phyloP scores from a whole-genome alignment of 2,329 filamentous ascomycete genomes.

The Claviceps paspali region DNA sequence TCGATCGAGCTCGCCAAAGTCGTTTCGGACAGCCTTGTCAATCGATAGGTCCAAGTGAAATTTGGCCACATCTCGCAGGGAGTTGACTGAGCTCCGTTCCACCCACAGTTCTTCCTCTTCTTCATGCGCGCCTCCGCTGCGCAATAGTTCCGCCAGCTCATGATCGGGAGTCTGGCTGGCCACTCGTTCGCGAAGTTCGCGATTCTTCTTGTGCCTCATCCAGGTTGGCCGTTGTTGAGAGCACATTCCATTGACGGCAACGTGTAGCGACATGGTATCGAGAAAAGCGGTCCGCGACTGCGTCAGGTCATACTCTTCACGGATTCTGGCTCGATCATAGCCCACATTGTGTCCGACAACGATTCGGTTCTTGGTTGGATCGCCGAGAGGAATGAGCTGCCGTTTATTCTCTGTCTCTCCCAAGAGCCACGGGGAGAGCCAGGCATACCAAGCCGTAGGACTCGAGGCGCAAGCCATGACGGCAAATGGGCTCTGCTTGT shows the following conservation, averaged over 20 bases:
- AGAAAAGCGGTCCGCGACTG: slow-evolving; percentile 79
- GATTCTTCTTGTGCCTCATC: slow-evolving; percentile 91
- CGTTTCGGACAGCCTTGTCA: slow-evolving; percentile 75
- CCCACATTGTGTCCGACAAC: slow-evolving; percentile 92
- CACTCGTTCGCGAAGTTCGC: slow-evolving; percentile 68
- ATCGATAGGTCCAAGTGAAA: slow-evolving; percentile 88
- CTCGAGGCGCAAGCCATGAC: slow-evolving; percentile 94
- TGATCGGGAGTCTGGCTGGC: slow-evolving; percentile 54
- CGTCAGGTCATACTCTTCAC: slow-evolving; percentile 74
- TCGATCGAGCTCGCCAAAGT: slow-evolving; percentile 71
- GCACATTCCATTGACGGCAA: slow-evolving; percentile 98
- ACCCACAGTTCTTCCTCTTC: slow-evolving; percentile 96
- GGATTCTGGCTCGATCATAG: slow-evolving; percentile 76
- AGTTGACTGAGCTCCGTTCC: slow-evolving; percentile 86
- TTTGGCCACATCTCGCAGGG: slow-evolving; percentile 83
- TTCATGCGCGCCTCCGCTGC: slow-evolving; percentile 55
- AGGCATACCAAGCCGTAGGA: slow-evolving; percentile 87
- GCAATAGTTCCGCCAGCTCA: slow-evolving; percentile 56
- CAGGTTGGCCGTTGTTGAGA: slow-evolving; percentile 89
- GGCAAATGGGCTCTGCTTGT: slow-evolving; percentile 79
- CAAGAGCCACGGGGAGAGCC: slow-evolving; percentile 90
- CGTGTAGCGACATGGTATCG: slow-evolving; percentile 96
- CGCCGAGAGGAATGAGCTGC: slow-evolving; percentile 77
- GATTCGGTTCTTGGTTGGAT: slow-evolving; percentile 56
- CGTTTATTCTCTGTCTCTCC: slow-evolving; percentile 62